Base-by-base conservation (phyloP, 2,329 filamentous ascomycete species). In the Myriosclerotinia duriaeana region DNA sequence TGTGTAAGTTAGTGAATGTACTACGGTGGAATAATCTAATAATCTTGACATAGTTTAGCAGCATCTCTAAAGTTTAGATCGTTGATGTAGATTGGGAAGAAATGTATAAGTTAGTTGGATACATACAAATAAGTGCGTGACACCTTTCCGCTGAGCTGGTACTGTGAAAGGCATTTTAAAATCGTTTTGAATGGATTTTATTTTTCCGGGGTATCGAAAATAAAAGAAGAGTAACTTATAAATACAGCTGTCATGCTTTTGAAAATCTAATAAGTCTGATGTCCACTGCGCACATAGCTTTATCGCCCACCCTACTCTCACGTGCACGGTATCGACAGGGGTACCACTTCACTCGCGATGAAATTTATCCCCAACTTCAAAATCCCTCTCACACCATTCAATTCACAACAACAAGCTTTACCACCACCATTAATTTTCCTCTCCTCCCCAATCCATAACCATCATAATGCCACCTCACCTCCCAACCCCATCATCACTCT, bases 401-500 rank as follows among this genome's bases (percentile, higher is more conserved):
- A 62, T 30, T 5, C 36, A 42, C 42, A 38, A 50, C 54, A 65
- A 46, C 53, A 42, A 42, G 42, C 63, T n/a, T 36, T 15, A 59
- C 40, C 30, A 62, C 50, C 58, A 48, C 34, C 17, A 38, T 30
- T 22, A n/a, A 42, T n/a, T 17, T 36, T 20, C 8, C 20, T n/a
- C 30, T 12, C 22, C 9, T 22, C 40, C 40, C 15, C 17, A 53
- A 53, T 34, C 4, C 64, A 42, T n/a, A 62, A 65, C 64, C 63
- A 40, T 62, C 54, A 66, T 34, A 64, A 73, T 73, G 71, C 56
- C 70, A 53, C 63, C 66, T 30, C 44, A 61, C 30, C 14, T 60
- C n/a, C 52, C 66, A 50, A 69, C 67, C 67, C 70, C 69, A 20
- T 65, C 69, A 72, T 68, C 36, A 54, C 65, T 73, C 26, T 70